Evolutionary conservation across 257 asterid species (phyloP), one percentile per base, ranked within the genome.

Genomic region (Solanum bulbocastanum): DNA sequence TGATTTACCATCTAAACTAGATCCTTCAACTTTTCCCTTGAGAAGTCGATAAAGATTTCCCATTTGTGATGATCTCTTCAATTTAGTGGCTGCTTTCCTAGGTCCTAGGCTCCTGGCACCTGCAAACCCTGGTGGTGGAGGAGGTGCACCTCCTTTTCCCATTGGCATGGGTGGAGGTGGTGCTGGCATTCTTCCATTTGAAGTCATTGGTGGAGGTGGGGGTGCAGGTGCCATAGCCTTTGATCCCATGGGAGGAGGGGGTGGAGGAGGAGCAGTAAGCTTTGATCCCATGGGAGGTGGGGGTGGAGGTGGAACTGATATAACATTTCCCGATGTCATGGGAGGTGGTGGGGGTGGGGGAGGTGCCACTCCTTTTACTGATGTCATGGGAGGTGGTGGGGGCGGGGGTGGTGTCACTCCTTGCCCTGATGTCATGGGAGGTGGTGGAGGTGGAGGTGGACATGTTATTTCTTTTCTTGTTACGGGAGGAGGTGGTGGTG

Each of bases 61-160:
- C 97, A 97, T 95, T 82, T 97, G 97, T 2, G 99, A 89, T 36
- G 98, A 97, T 88, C 98, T 95, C 92, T 94, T 94, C 92, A 97
- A 88, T 72, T 93, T 97, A 68, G 96, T 91, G 11, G 87, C 87
- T 11, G 91, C 86, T 92, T 93, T 95, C 92, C 83, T 95, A 58
- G 93, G 87, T 68, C 94, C 92, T 68, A 92, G 91, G 90, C 72
- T 84, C 42, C 65, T 87, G 74, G 84, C 87, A 16, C 92, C 90
- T 74, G 91, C 92, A 58, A 83, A 79, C 49, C 93, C 94, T 3
- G 95, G 98, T 69, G 98, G 99, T 16, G 95, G 98, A 39, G 98
- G 98, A 36, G 98, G 94, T 83, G 90, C 91, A 83, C 87, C 91
- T 66, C 90, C 93, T 30, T 87, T 88, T n/a, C 90, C 93, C 73